These are phyloP conservation scores for Lagenaria siceraria DNA, from an alignment of 306 rosid genomes.

Conservation along the genomic window DNA sequence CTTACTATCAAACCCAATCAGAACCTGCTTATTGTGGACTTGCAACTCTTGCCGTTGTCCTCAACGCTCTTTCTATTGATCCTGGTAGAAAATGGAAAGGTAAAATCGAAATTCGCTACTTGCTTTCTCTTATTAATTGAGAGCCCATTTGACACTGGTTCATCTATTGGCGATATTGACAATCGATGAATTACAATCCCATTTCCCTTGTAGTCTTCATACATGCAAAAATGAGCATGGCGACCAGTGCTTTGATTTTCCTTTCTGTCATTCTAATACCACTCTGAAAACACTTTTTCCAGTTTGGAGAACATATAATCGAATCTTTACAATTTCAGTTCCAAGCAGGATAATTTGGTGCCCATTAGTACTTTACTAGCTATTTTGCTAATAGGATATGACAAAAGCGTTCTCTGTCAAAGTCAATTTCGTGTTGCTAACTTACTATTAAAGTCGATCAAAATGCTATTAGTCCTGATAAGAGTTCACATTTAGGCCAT, in stretches of 20 bases:
- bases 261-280: not conserved
- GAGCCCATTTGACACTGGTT: not conserved
- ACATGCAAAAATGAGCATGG: too few relatives aligned
- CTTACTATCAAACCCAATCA: constrained; percentile 83
- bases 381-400: not conserved
- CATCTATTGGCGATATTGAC: not conserved
- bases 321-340: not conserved
- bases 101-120: not conserved
- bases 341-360: not conserved
- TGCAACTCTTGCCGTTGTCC: constrained; percentile 68
- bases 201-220: not conserved
- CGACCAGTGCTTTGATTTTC: not conserved
- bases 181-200: not conserved
- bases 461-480: not conserved
- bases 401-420: not conserved
- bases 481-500: not conserved
- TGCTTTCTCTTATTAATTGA: not conserved
- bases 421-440: not conserved
- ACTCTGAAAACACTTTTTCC: not conserved
- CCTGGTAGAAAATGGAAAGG: constrained; percentile 99
- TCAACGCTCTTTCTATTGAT: constrained; percentile 84
- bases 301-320: not conserved
- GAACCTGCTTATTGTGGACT: constrained; percentile 90
- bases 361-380: not conserved
- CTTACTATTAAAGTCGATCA: not conserved